These are phyloP conservation scores for Arabis alpina DNA, from an alignment of 345 rosid genomes.

Conservation along the genomic window DNA sequence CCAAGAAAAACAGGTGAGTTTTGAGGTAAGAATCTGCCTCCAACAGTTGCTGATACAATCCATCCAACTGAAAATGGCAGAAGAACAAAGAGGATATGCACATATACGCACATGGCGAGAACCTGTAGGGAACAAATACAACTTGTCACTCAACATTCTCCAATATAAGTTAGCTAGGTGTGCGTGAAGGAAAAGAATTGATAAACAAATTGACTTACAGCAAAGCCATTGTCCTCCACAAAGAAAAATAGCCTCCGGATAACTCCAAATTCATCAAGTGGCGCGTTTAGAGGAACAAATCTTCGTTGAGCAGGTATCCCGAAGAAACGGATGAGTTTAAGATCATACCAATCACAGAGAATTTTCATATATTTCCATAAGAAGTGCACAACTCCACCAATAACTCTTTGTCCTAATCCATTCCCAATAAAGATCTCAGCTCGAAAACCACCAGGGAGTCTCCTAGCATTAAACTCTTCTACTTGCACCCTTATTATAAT, in stretches of 20 bases:
- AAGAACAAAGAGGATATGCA: slow-evolving; percentile 2
- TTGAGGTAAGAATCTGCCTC: neutral
- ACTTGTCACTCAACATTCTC: neutral
- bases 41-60: slow-evolving; percentile 5
- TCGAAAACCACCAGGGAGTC: neutral
- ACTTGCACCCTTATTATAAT: neutral
- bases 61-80: slow-evolving; percentile 33
- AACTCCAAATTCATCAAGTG: slow-evolving; percentile 28
- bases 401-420: neutral
- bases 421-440: neutral
- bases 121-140: slow-evolving; percentile 9
- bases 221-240: slow-evolving; percentile 32
- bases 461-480: neutral
- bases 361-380: slow-evolving; percentile 7
- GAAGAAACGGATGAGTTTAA: neutral
- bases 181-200: neutral
- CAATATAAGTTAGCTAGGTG: neutral
- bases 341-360: slow-evolving; percentile 30
- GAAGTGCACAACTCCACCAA: neutral
- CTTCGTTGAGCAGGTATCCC: neutral
- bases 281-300: slow-evolving; percentile 13
- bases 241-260: slow-evolving; percentile 26
- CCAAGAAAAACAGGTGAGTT: slow-evolving; percentile 16
- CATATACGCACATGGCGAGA: slow-evolving; percentile 24
- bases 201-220: slow-evolving; percentile 22